phyloP scores from a whole-genome alignment of 495 filamentous ascomycete genomes.

The Hyaloscypha bicolor region DNA sequence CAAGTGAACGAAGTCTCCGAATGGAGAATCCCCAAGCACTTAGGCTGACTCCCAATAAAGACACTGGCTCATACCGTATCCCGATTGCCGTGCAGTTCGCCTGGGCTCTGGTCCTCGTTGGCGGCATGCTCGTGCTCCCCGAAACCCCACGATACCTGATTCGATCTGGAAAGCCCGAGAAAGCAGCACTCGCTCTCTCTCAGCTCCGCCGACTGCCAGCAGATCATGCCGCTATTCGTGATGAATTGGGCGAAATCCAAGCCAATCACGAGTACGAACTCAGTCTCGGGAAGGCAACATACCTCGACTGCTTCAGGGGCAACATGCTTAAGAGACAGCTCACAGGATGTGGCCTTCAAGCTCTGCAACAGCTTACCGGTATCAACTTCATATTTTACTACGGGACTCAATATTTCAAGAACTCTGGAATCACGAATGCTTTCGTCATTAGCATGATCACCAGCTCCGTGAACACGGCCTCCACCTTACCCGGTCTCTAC shows the following conservation, averaged over 20 bases:
- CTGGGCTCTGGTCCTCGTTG: conserved; percentile 75
- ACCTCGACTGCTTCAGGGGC: conserved; percentile 68
- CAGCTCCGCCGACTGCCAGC: conserved; percentile 66
- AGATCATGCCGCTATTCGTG: conserved; percentile 61
- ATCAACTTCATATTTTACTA: conserved; percentile 71
- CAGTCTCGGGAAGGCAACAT: conserved; percentile 59
- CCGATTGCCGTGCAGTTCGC: conserved; percentile 81
- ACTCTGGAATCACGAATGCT: conserved; percentile 64
- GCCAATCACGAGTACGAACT: conserved; percentile 77
- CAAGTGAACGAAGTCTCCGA: neutral
- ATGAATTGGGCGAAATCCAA: conserved; percentile 75
- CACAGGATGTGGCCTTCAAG: conserved; percentile 77
- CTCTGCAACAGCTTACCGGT: conserved; percentile 72
- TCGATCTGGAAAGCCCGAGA: conserved; percentile 66
- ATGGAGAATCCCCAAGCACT: no score
- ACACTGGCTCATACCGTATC: conserved; percentile 75
- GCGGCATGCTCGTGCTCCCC: conserved; percentile 77
- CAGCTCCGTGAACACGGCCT: conserved; percentile 67
- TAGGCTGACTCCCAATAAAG: conserved; percentile 20
- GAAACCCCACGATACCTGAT: conserved; percentile 84
- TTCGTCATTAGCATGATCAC: conserved; percentile 71
- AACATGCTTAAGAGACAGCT: conserved; percentile 65
- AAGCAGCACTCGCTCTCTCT: conserved; percentile 63
- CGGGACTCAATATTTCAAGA: conserved; percentile 72
- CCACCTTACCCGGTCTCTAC: conserved; percentile 70